Evolutionary conservation across 345 rosid genomes (phyloP), one percentile per base, ranked within the genome.

Genomic region (Euphorbia tirucalli): DNA sequence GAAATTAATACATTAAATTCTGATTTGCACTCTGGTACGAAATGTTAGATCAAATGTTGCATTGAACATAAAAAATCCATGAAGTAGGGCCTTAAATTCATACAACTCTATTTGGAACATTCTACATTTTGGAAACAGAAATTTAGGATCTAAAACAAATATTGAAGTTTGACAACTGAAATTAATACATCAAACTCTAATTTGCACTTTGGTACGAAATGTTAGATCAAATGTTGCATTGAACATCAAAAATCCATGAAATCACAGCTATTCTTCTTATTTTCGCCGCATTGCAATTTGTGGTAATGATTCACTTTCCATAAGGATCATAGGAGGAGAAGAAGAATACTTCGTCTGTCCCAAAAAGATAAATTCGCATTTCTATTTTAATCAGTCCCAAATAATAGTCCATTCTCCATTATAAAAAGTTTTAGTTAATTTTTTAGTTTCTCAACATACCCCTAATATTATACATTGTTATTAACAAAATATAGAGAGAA

Each of bases 21-120:
- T 8, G 16, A 65, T 27, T 11, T 0, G 14, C 5, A 55, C 49
- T 22, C 39, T 21, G 25, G 60, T 25, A 66, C 30, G 9, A 30
- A 66, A 49, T 49, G 50, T 52, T 21, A 52, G 7, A 52, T 49
- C 70, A 28, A 44, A 66, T 28, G 35, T 22, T 44, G 9, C 21
- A 49, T 14, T 48, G 27, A 27, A 25, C 32, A 46, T 65, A 54
- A 44, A 65, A 5, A 31, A 28, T n/a, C 15, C 57, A 65, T 19
- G n/a, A n/a, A 58, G 27, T 21, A 49, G 14, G 5, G n/a, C 28
- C 35, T 71, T 74, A 67, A 78, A 32, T 30, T 50, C 28, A 50
- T 55, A 24, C 18, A 41, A 27, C 68, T 82, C 70, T 22, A 41
- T 22, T 49, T 32, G 55, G 66, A 15, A 71, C 39, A 55, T 65